Conservation (phyloP, 345 rosid genomes). For the Psidium guajava region DNA sequence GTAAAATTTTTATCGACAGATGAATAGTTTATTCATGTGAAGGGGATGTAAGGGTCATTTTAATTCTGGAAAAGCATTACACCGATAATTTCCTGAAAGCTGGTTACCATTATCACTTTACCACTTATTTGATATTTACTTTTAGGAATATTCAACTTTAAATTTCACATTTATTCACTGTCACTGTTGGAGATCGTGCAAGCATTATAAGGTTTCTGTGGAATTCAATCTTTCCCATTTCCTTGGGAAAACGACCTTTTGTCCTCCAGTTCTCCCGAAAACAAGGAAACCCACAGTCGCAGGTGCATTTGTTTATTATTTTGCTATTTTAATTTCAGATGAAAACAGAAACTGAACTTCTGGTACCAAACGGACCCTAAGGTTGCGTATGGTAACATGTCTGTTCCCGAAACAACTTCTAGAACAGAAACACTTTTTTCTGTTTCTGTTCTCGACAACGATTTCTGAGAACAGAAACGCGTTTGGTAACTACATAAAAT, state of each 20-base stretch:
- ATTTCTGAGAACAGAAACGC: too few relatives aligned
- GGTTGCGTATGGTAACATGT: too few relatives aligned
- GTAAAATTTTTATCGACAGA: slow-evolving; percentile 18
- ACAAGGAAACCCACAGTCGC: not conserved
- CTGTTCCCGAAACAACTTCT: too few relatives aligned
- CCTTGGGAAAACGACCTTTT: not conserved
- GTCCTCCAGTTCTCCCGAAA: not conserved
- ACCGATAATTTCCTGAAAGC: not conserved
- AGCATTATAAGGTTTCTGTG: not conserved
- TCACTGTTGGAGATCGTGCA: not conserved
- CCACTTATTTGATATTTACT: not conserved
- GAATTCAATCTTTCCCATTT: not conserved
- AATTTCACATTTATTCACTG: not conserved
- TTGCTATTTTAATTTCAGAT: not conserved
- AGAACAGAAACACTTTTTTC: too few relatives aligned
- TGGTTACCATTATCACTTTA: not conserved
- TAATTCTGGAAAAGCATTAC: not conserved
- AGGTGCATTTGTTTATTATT: not conserved
- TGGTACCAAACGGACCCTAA: not conserved
- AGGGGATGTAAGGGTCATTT: not conserved
- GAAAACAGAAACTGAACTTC: not conserved
- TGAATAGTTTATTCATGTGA: not conserved
- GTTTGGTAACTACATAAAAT: too few relatives aligned
- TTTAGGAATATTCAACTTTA: not conserved
- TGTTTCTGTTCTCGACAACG: too few relatives aligned